Conservation (phyloP, 78 protist genomes). For the Mastigamoeba balamuthi region DNA sequence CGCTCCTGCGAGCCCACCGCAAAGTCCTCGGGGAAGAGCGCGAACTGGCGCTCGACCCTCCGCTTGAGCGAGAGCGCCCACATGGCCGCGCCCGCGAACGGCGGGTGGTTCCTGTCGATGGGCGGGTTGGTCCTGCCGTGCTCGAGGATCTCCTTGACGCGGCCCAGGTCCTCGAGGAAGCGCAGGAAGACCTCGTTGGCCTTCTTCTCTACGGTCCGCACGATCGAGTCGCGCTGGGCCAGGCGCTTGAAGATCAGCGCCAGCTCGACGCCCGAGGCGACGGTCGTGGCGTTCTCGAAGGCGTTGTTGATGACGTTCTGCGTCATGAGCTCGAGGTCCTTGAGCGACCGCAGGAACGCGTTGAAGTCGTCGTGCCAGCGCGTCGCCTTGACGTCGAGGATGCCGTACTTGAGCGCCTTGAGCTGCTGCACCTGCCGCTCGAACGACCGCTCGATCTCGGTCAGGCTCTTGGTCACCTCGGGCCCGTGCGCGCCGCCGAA, state of each 20-base stretch:
- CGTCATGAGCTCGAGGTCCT: slow-evolving; percentile 61
- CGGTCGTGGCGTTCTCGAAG: slow-evolving; percentile 26
- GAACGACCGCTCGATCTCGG: slow-evolving; percentile 44
- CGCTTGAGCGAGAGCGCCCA: no score
- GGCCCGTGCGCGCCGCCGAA: slow-evolving; percentile 53
- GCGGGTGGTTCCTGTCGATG: slow-evolving; percentile 13
- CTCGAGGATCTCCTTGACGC: slow-evolving; percentile 22
- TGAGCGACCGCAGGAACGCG: slow-evolving; percentile 52
- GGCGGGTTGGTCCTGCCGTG: slow-evolving; percentile 32
- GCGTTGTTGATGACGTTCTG: slow-evolving; percentile 44
- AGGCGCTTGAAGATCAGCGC: slow-evolving; percentile 48
- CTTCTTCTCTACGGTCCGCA: slow-evolving; percentile 12
- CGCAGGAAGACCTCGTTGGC: neutral
- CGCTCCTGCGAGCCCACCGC: neutral
- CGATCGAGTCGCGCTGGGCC: slow-evolving; percentile 47
- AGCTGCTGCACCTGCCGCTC: slow-evolving; percentile 14
- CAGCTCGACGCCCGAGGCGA: slow-evolving; percentile 25
- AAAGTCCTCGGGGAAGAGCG: neutral
- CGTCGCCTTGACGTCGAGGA: slow-evolving; percentile 65
- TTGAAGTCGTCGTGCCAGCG: slow-evolving; percentile 71
- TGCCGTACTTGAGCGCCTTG: slow-evolving; percentile 6
- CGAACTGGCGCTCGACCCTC: neutral
- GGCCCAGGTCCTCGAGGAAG: slow-evolving; percentile 7
- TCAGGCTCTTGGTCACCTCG: slow-evolving; percentile 5
- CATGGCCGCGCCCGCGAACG: slow-evolving; percentile 48